Evolutionary conservation across 2,329 filamentous ascomycete species (phyloP), one percentile per base, ranked within the genome.

Genomic region (Claviceps purpurea): DNA sequence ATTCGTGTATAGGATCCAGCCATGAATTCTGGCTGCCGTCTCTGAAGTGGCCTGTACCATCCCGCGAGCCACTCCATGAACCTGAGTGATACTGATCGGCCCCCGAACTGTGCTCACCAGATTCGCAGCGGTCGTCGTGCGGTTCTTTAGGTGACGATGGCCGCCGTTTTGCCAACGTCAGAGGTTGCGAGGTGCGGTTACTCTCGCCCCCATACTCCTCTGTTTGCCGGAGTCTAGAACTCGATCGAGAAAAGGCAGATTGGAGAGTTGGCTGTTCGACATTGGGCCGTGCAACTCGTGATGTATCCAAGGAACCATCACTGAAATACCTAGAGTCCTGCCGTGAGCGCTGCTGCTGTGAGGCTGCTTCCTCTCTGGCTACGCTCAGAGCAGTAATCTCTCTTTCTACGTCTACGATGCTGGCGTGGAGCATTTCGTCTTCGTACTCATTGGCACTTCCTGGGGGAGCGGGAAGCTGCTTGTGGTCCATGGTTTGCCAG

Each of bases 1-100:
- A 95, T 60, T 95, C 90, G 64, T 95, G 87, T 52, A 94, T 93
- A 1, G 89, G 91, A 63, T 95, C 88, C n/a, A 95, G 70, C 90
- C 90, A 95, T 1, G 89, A 95, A 50, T 86, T 89, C 55, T 85
- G 83, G 61, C 87, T 91, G 11, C 78, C 75, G 24, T 79, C 82
- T 55, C 80, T 70, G 22, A 66, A 66, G 58, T 81, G 78, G 10
- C 71, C 50, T 10, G 52, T 37, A 20, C 40, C 44, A 49, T 60
- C 47, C 56, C 55, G 50, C 44, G 59, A 46, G 48, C 53, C 52
- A 60, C 54, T 50, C 58, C 61, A 58, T 63, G 56, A 52, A 13
- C 52, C 54, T 13, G 49, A 50, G 40, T 47, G 56, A 41, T 41
- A 46, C 16, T 37, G 50, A 16, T 49, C 54, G 30, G 11, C 57